Evolutionary conservation across 108 stramenopile genomes (phyloP).

Genomic region (Licmophora abbreviata): DNA sequence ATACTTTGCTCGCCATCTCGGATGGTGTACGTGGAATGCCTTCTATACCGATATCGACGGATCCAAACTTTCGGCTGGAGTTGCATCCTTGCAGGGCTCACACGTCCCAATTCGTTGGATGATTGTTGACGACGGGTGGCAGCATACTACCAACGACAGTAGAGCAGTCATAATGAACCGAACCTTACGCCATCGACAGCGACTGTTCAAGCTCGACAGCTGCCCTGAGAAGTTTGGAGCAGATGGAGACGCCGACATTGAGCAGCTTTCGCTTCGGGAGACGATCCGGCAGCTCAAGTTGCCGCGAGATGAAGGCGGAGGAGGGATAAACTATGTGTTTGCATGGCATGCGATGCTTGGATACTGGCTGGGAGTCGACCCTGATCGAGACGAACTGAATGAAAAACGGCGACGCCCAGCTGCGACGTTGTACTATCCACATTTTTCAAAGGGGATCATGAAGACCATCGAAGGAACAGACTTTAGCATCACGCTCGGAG

Average conservation of each 20-base stretch:
- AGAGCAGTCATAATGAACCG: background rate
- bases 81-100: background rate
- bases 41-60: background rate
- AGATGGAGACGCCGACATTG: background rate
- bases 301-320: background rate
- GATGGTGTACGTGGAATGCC: constrained; percentile 1
- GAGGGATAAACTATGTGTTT: background rate
- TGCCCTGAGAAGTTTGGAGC: background rate
- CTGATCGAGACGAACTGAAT: background rate
- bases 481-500: background rate
- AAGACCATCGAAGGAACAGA: background rate
- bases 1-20: background rate
- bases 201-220: background rate
- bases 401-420: background rate
- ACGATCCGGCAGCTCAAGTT: background rate
- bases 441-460: background rate
- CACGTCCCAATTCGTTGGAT: background rate
- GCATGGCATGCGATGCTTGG: background rate
- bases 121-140: background rate
- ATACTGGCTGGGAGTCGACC: background rate
- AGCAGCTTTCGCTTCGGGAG: background rate
- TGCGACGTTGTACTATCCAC: background rate
- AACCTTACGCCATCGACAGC: background rate
- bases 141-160: background rate
- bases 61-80: background rate